Evolutionary conservation across 2,329 filamentous ascomycete genomes (phyloP).

Genomic region (Diaporthe ampelina): DNA sequence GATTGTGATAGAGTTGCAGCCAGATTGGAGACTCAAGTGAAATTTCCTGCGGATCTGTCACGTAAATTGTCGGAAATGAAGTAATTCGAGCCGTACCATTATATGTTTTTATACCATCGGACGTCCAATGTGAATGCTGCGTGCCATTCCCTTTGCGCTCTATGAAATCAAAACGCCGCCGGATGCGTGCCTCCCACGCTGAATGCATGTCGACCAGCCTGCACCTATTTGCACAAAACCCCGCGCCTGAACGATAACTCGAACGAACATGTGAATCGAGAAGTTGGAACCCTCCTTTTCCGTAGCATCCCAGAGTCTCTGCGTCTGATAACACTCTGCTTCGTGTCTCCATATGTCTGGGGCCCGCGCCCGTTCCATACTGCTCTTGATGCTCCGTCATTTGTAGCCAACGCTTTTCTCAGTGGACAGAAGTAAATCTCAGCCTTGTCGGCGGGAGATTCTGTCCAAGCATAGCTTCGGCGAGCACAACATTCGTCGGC

Average conservation of each 20-base stretch:
- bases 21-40: background rate
- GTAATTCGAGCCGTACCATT: constrained; percentile 4
- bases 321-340: background rate
- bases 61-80: background rate
- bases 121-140: constrained; percentile 1
- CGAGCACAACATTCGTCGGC: background rate
- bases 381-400: background rate
- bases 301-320: background rate
- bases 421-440: background rate
- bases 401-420: background rate
- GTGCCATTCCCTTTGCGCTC: constrained; percentile 21
- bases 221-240: background rate
- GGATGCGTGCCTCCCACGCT: constrained; percentile 22
- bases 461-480: background rate
- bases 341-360: background rate
- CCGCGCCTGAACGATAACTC: background rate
- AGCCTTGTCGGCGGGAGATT: background rate
- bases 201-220: constrained; percentile 13
- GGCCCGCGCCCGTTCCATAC: background rate
- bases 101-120: background rate
- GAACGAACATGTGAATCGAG: background rate
- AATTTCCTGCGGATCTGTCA: background rate
- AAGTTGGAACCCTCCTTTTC: background rate
- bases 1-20: background rate
- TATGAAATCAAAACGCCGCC: constrained; percentile 28